A percentile compares a stretch with the other conserved stretches of the same genome.
phyloP scores from a whole-genome alignment of 2,329 filamentous ascomycete species.

The Aureobasidium sp. region DNA sequence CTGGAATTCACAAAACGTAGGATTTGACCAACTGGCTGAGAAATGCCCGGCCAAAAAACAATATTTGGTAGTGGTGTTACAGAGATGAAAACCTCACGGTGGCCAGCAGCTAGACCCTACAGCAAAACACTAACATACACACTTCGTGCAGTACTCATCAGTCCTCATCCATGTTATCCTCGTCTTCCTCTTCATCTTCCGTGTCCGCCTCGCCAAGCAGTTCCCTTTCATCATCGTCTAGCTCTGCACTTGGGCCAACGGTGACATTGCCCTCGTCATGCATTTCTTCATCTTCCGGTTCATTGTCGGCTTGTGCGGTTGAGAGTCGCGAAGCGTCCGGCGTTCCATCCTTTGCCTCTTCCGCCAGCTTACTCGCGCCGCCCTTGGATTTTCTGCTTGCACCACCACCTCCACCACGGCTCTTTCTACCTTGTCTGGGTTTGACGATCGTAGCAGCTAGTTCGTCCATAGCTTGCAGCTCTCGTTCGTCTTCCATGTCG shows the following conservation, averaged over 20 bases:
- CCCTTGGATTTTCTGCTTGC: slow-evolving; percentile 15
- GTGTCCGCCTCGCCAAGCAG: slow-evolving; percentile 31
- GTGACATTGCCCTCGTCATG: slow-evolving; percentile 21
- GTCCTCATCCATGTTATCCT: slow-evolving; percentile 28
- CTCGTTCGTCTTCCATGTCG: slow-evolving; percentile 18
- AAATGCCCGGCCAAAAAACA: not conserved
- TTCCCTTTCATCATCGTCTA: slow-evolving; percentile 34
- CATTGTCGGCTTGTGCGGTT: not conserved
- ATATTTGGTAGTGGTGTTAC: not conserved
- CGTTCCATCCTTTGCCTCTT: not conserved
- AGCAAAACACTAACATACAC: not conserved
- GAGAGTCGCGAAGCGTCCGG: slow-evolving; percentile 5
- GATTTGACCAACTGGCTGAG: not conserved
- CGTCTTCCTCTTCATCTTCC: slow-evolving; percentile 31
- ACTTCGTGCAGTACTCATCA: not conserved
- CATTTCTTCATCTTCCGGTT: slow-evolving; percentile 16
- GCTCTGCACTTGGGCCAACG: slow-evolving; percentile 22
- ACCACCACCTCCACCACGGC: not conserved
- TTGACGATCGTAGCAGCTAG: not conserved
- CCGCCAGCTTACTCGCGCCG: not conserved
- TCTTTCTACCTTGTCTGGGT: slow-evolving; percentile 8
- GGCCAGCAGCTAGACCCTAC: not conserved
- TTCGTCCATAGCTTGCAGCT: slow-evolving; percentile 14
- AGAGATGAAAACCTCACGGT: not conserved
- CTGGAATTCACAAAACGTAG: not conserved